Percentiles rank a stretch among this genome's conserved stretches.
phyloP scores from a whole-genome alignment of 768 basidiomycete genomes.

The Leccinum subgranulosum region DNA sequence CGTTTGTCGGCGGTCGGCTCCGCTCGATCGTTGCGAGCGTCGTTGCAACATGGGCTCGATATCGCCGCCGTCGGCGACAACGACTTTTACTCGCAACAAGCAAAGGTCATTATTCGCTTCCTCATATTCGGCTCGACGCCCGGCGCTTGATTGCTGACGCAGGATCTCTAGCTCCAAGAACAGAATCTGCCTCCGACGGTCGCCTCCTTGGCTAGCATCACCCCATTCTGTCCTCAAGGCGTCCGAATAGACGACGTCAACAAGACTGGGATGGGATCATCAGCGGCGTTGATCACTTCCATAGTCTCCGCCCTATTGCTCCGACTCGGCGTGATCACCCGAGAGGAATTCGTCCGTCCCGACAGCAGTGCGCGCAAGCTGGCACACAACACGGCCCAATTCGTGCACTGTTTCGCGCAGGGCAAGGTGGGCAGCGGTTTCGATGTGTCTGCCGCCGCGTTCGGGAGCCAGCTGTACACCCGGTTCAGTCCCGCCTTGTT shows the following conservation, averaged over 20 bases:
- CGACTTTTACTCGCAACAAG: constrained; percentile 91
- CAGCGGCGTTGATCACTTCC: constrained; percentile 95
- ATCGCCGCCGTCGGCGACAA: constrained; percentile 90
- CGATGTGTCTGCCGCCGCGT: constrained; percentile 91
- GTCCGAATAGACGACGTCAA: constrained; percentile 77
- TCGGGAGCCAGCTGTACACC: constrained; percentile 90
- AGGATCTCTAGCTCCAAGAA: constrained; percentile 51
- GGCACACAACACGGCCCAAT: constrained; percentile 92
- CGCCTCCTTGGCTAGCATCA: constrained; percentile 62
- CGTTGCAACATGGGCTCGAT: constrained; percentile 57
- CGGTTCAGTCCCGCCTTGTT: constrained; percentile 69
- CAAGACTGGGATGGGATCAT: constrained; percentile 97
- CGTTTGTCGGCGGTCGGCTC: constrained; percentile 25
- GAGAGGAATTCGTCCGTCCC: constrained; percentile 43
- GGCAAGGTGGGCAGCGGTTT: constrained; percentile 98
- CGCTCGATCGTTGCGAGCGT: constrained; percentile 39
- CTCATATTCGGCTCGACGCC: background rate
- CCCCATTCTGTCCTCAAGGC: constrained; percentile 71
- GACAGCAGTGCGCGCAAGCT: constrained; percentile 51
- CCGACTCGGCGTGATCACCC: constrained; percentile 63
- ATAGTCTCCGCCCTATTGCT: constrained; percentile 83
- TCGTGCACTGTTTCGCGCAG: constrained; percentile 93
- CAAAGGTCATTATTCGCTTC: constrained; percentile 50
- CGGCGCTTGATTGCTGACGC: constrained; percentile 3
- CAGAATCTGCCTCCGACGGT: constrained; percentile 60